Conservation (phyloP, 1,284 basidiomycete species). For the Phaffia rhodozyma region DNA sequence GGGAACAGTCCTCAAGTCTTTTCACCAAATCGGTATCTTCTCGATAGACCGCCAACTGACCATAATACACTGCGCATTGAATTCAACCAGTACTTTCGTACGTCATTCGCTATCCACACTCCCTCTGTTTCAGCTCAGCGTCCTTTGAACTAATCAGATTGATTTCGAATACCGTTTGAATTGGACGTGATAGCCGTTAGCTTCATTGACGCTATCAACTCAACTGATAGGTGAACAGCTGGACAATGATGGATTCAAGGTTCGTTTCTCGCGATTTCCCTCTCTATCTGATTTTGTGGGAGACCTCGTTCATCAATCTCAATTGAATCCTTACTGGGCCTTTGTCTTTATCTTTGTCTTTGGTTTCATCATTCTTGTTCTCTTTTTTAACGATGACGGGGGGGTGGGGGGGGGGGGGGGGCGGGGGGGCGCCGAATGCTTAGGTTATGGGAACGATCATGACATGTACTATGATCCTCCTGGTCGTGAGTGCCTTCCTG, state of each 20-base stretch:
- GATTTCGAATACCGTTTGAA: neutral
- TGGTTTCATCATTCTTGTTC: neutral
- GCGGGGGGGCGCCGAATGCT: too few relatives aligned
- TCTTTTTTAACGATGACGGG: too few relatives aligned
- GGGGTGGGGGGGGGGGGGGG: too few relatives aligned
- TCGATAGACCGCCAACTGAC: too few relatives aligned
- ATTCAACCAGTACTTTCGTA: too few relatives aligned
- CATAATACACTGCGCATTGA: too few relatives aligned
- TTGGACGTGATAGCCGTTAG: neutral
- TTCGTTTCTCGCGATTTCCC: neutral
- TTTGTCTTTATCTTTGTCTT: neutral
- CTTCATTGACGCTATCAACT: slow-evolving; percentile 13
- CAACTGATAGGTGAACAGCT: slow-evolving; percentile 12
- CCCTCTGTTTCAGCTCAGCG: too few relatives aligned
- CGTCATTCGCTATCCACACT: too few relatives aligned
- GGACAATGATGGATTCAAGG: slow-evolving; percentile 12
- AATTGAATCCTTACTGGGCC: too few relatives aligned
- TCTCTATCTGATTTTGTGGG: neutral
- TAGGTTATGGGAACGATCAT: slow-evolving; percentile 2
- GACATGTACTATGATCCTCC: slow-evolving; percentile 2
- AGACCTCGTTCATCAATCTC: too few relatives aligned
- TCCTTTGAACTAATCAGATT: neutral
- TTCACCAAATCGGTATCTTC: too few relatives aligned
- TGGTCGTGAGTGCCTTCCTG: neutral
- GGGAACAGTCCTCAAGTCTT: neutral